These are phyloP conservation scores for Edaphochlamys debaryana DNA, from an alignment of 139 green algal genomes.

Conservation along the genomic window DNA sequence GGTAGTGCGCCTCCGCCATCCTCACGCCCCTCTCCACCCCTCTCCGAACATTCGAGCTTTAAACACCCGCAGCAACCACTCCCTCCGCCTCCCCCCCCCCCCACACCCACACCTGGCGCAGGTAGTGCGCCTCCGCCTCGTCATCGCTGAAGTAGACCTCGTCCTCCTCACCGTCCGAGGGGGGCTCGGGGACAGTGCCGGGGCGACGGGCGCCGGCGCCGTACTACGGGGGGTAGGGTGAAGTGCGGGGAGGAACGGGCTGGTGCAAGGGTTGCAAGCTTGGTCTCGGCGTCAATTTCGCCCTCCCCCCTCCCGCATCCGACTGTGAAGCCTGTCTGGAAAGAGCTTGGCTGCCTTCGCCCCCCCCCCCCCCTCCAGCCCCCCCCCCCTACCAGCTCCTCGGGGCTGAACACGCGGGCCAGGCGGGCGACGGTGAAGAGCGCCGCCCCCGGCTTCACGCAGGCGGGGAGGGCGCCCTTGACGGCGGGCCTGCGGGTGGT, in stretches of 20 bases:
- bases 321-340: no score
- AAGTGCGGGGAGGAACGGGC: no score
- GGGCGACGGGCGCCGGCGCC: slow-evolving; percentile 1
- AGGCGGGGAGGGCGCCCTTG: slow-evolving; percentile 7
- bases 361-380: no score
- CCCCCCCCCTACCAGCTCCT: no score
- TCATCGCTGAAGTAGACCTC: slow-evolving; percentile 69
- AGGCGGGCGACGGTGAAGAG: slow-evolving; percentile 9
- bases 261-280: no score
- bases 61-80: no score
- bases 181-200: slow-evolving; percentile 35
- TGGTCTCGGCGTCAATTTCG: no score
- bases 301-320: no score
- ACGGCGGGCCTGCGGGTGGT: background rate
- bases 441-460: slow-evolving; percentile 34
- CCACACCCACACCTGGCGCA: slow-evolving; percentile 6
- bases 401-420: no score
- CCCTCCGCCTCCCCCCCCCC: background rate
- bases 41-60: no score
- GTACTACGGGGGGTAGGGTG: background rate
- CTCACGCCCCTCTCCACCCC: background rate
- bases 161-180: slow-evolving; percentile 51
- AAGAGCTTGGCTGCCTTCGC: no score
- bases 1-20: no score
- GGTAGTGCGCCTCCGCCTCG: slow-evolving; percentile 62